These are phyloP conservation scores for Delonix regia DNA, from an alignment of 306 rosid genomes.

Conservation along the genomic window DNA sequence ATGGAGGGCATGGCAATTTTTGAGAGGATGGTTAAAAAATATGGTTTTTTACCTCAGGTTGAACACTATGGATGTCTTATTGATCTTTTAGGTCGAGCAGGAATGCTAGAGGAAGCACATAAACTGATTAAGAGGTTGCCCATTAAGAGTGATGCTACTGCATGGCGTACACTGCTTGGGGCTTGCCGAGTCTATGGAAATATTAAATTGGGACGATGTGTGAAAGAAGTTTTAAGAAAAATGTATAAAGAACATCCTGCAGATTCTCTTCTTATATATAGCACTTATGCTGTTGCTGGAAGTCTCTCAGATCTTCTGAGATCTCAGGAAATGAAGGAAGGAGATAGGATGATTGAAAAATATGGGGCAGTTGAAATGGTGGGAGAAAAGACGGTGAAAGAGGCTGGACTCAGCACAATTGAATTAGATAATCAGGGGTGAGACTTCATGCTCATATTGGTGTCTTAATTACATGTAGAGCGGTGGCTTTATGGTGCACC, in stretches of 20 bases:
- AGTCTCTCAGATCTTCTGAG: conserved; percentile 54
- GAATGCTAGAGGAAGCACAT: conserved; percentile 73
- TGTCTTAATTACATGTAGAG: neutral
- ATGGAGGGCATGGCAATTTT: conserved; percentile 59
- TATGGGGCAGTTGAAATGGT: conserved; percentile 14
- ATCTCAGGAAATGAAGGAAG: conserved; percentile 46
- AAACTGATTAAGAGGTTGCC: conserved; percentile 62
- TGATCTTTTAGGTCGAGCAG: conserved; percentile 80
- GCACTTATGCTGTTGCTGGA: conserved; percentile 70
- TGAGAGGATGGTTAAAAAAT: conserved; percentile 57
- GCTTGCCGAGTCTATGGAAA: conserved; percentile 71
- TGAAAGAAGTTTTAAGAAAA: conserved; percentile 47
- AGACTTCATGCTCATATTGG: neutral
- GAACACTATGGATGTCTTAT: conserved; percentile 77
- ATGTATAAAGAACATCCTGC: conserved; percentile 62
- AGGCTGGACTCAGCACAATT: conserved; percentile 63
- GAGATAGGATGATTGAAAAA: conserved; percentile 26
- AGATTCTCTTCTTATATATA: conserved; percentile 65
- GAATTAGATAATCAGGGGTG: conserved; percentile 46
- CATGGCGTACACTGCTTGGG: conserved; percentile 76
- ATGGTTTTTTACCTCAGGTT: conserved; percentile 53
- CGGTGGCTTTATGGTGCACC: conserved; percentile 1
- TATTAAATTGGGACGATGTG: conserved; percentile 57
- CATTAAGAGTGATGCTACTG: conserved; percentile 56
- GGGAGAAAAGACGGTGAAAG: conserved; percentile 48